Percentiles rank a stretch among this genome's conserved stretches.
These are phyloP conservation scores for Coffea eugenioides DNA, from an alignment of 257 asterid genomes.

Conservation along the genomic window DNA sequence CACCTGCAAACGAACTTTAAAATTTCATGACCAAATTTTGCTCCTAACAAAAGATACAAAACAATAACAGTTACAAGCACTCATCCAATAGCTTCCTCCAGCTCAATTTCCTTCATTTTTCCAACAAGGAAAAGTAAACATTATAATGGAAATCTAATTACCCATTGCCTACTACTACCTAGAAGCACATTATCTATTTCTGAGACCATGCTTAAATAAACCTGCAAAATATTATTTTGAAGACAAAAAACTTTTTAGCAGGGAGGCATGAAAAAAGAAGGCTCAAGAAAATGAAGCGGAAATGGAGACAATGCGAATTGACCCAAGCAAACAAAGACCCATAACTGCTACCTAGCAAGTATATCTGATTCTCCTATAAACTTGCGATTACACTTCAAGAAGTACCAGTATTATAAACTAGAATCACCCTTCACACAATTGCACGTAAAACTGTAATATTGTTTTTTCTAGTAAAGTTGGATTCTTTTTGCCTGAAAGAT, in stretches of 20 bases:
- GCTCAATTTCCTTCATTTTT: neutral
- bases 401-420: neutral
- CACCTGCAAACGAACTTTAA: slow-evolving; percentile 51
- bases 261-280: neutral
- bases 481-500: neutral
- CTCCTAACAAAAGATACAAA: neutral
- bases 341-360: too few relatives aligned
- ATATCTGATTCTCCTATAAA: neutral
- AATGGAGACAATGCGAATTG: neutral
- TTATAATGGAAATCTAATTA: neutral
- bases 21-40: neutral
- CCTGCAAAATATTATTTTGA: too few relatives aligned
- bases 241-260: too few relatives aligned
- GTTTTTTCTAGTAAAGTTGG: neutral
- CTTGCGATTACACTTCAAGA: neutral
- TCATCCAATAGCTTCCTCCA: neutral
- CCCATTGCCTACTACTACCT: too few relatives aligned
- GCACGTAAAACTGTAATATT: neutral
- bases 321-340: neutral
- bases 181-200: neutral
- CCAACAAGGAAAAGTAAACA: neutral
- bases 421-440: neutral
- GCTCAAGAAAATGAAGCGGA: neutral
- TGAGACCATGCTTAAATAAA: too few relatives aligned
- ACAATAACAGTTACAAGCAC: neutral